These are phyloP conservation scores for Penicillium goetzii DNA, from an alignment of 495 filamentous ascomycete genomes.

Conservation along the genomic window DNA sequence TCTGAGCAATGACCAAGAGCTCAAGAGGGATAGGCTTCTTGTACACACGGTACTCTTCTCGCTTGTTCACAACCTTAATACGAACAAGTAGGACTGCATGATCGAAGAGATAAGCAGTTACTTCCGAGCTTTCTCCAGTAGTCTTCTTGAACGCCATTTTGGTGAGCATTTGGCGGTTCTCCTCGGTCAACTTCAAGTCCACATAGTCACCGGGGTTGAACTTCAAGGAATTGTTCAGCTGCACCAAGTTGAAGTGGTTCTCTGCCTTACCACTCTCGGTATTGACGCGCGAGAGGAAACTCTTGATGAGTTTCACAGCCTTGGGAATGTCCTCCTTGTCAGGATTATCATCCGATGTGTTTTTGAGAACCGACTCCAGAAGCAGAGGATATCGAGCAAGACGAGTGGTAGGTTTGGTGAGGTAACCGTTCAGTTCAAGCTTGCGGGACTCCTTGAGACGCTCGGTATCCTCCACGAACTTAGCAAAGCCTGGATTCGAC, in stretches of 20 bases:
- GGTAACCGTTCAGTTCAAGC: slow-evolving; percentile 94
- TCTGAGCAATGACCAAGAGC: slow-evolving; percentile 89
- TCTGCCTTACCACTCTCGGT: slow-evolving; percentile 94
- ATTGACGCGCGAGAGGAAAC: slow-evolving; percentile 87
- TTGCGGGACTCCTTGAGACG: slow-evolving; percentile 95
- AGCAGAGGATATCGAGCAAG: slow-evolving; percentile 93
- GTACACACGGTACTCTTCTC: slow-evolving; percentile 92
- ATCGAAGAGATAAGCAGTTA: slow-evolving; percentile 93
- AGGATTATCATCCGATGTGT: slow-evolving; percentile 81
- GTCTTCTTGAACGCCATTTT: slow-evolving; percentile 93
- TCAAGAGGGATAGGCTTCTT: slow-evolving; percentile 95
- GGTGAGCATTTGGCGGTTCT: slow-evolving; percentile 87
- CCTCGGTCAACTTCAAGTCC: slow-evolving; percentile 92
- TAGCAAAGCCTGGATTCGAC: slow-evolving; percentile 80
- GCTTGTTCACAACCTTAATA: slow-evolving; percentile 87
- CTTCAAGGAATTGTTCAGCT: slow-evolving; percentile 84
- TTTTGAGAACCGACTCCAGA: slow-evolving; percentile 88
- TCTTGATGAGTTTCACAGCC: slow-evolving; percentile 81
- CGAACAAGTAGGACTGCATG: slow-evolving; percentile 90
- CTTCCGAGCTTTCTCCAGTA: slow-evolving; percentile 82
- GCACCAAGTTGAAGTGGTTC: slow-evolving; percentile 94
- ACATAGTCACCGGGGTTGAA: slow-evolving; percentile 86
- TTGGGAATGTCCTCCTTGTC: slow-evolving; percentile 91
- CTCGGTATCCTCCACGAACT: slow-evolving; percentile 97
- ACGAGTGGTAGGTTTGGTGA: slow-evolving; percentile 97